These are phyloP conservation scores for Fusarium decemcellulare DNA, from an alignment of 2,329 filamentous ascomycete genomes.

Conservation along the genomic window DNA sequence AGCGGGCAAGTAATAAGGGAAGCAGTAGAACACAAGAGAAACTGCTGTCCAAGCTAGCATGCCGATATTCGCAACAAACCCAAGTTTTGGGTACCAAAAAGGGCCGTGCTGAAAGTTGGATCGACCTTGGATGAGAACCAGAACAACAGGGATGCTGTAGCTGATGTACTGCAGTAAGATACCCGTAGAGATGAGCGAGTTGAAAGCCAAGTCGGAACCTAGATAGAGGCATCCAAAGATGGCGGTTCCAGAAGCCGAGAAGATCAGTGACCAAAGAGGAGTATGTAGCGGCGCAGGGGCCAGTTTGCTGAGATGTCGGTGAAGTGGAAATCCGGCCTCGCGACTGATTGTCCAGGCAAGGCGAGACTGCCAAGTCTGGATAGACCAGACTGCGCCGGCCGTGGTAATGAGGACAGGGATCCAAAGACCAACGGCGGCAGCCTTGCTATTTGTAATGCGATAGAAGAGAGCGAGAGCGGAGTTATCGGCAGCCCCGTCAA, in stretches of 20 bases:
- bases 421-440: conserved; percentile 43
- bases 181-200: conserved; percentile 5
- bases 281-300: conserved; percentile 41
- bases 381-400: conserved; percentile 44
- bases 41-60: conserved; percentile 44
- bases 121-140: conserved; percentile 41
- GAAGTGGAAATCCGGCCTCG: conserved; percentile 44
- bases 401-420: conserved; percentile 41
- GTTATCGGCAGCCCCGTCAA: conserved; percentile 38
- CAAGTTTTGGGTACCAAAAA: conserved; percentile 47
- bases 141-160: conserved; percentile 46
- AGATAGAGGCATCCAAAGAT: conserved; percentile 11
- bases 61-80: conserved; percentile 41
- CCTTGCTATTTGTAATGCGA: conserved; percentile 40
- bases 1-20: conserved; percentile 43
- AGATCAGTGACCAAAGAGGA: conserved; percentile 44
- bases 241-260: conserved; percentile 40
- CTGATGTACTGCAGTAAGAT: conserved; percentile 40
- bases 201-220: conserved; percentile 5
- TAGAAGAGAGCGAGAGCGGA: conserved; percentile 42
- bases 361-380: conserved; percentile 49
- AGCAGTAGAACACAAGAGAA: conserved; percentile 47
- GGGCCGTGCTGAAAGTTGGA: conserved; percentile 46
- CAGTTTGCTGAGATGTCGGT: conserved; percentile 41
- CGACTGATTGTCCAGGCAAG: conserved; percentile 48